Conservation (phyloP, 2,329 filamentous ascomycete species). For the Clonostachys rhizophaga region DNA sequence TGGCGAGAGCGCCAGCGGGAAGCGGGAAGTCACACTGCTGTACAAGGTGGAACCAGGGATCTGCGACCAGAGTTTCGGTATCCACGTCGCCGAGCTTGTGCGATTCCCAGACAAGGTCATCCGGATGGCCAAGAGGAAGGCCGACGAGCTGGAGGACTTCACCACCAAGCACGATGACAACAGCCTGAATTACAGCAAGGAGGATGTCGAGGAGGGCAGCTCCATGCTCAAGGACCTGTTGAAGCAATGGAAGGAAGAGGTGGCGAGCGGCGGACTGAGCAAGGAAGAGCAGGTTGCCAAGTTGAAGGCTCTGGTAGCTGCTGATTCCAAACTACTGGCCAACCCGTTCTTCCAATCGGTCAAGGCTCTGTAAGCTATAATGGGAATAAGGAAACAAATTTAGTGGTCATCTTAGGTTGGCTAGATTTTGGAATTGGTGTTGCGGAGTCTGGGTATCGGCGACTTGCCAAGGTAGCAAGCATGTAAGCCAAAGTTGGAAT, state of each 20-base stretch:
- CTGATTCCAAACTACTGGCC: constrained; percentile 58
- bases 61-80: constrained; percentile 96
- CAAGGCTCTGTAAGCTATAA: constrained; percentile 39
- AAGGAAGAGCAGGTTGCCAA: constrained; percentile 73
- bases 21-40: constrained; percentile 85
- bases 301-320: constrained; percentile 75
- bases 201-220: constrained; percentile 88
- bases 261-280: constrained; percentile 52
- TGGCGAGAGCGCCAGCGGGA: constrained; percentile 56
- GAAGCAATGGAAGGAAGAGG: constrained; percentile 79
- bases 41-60: constrained; percentile 97
- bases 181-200: constrained; percentile 63
- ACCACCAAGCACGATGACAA: constrained; percentile 68
- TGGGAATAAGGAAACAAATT: background rate
- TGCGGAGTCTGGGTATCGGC: background rate
- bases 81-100: constrained; percentile 95
- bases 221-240: constrained; percentile 79
- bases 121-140: constrained; percentile 98
- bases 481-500: background rate
- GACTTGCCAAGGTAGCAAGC: background rate
- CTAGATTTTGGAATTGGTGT: background rate
- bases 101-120: constrained; percentile 96
- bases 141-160: constrained; percentile 96
- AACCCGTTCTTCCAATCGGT: constrained; percentile 70
- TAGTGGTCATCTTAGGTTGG: background rate